Base-by-base conservation (phyloP, 2,329 filamentous ascomycete species). In the Colletotrichum sp. region DNA sequence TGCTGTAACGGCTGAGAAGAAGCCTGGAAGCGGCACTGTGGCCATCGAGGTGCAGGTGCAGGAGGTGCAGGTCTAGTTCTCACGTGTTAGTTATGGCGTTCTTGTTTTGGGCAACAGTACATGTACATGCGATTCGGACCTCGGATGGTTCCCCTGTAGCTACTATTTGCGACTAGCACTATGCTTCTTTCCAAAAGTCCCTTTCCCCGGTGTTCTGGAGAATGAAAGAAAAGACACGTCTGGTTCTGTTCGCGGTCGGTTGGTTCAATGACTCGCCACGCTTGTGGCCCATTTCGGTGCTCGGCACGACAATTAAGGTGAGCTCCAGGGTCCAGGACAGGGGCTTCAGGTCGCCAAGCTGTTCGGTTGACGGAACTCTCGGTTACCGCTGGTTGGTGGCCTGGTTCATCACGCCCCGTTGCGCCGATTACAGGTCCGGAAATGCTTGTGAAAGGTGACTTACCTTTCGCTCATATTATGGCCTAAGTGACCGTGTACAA, bases 1-100 rank as follows among this genome's bases (percentile, higher is more conserved):
- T 48, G 10, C 30, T 6, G 52, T 48, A 18, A 15, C 65, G 39
- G 65, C 5, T 13, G 70, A 72, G 21, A 55, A 65, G 16, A 68
- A 63, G 60, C 8, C 60, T 61, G 63, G 57, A 39, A 55, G 28
- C 16, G 65, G 64, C 4, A 26, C 30, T 34, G 60, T 59, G 32
- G 60, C 55, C 16, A 34, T 74, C 18, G 72, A 69, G 59, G 71
- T 74, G 34, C 67, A 77, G 71, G 71, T 72, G 16, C 68, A 71
- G 57, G 60, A 74, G 55, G 71, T 69, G 66, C 66, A 64, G 21
- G 59, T 65, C 4, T 75, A 64, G 66, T 2, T 12, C 55, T n/a
- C 30, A 67, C 26, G 28, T 48, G n/a, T 52, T 57, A 21, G 21
- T 48, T 24, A n/a, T 16, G 64, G 55, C 43, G 39, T 75, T 72